Evolutionary conservation across 768 basidiomycete species (phyloP).

Genomic region (Terana coerulea): DNA sequence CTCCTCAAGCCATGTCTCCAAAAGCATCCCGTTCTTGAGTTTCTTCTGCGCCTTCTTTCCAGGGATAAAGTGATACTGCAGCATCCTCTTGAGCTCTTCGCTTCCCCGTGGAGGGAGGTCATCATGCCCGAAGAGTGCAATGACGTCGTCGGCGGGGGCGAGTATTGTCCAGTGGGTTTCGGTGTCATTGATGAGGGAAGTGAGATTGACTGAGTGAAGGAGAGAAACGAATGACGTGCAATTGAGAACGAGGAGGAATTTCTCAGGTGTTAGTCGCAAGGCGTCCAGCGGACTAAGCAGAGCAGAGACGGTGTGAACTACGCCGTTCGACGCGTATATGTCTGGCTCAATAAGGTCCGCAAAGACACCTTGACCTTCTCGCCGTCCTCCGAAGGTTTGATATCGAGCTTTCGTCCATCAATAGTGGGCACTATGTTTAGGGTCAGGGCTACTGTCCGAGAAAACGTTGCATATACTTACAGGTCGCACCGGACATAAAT

Average conservation of each 20-base stretch:
- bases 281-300: constrained; percentile 76
- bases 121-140: constrained; percentile 49
- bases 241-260: constrained; percentile 88
- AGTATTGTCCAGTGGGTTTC: constrained; percentile 79
- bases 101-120: constrained; percentile 63
- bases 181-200: constrained; percentile 64
- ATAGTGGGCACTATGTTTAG: constrained; percentile 57
- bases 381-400: constrained; percentile 43
- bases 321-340: constrained; percentile 92
- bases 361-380: constrained; percentile 51
- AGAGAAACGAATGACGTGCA: constrained; percentile 89
- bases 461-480: constrained; percentile 43
- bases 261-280: constrained; percentile 86
- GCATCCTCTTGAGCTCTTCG: constrained; percentile 62
- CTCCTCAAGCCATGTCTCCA: constrained; percentile 78
- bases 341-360: constrained; percentile 71
- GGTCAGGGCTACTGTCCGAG: background rate
- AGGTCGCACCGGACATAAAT: constrained; percentile 45
- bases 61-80: constrained; percentile 91
- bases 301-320: constrained; percentile 83
- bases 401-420: constrained; percentile 61
- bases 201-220: constrained; percentile 79
- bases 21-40: constrained; percentile 66
- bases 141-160: constrained; percentile 84
- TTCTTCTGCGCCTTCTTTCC: constrained; percentile 71